Evolutionary conservation across 108 stramenopile genomes (phyloP), one percentile per base, ranked within the genome.

Genomic region (Fistulifera solaris): DNA sequence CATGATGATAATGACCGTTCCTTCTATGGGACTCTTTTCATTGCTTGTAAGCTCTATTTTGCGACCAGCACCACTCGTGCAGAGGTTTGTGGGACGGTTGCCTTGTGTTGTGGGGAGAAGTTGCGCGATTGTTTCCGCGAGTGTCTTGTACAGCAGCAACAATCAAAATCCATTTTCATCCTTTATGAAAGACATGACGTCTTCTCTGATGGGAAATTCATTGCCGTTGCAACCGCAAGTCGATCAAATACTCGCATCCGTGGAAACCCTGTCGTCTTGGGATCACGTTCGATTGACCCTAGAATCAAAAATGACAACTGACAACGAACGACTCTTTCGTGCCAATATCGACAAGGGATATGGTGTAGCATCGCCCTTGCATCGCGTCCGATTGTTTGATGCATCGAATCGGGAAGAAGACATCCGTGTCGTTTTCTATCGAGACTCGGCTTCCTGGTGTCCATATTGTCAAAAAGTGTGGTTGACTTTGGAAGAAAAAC

Each of bases 401-500:
- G 83, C 80, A 59, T 52, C 58, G 43, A 85, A 85, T 44, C 64
- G 65, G 8, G 81, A 87, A 55, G 63, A 80, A 17, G 85, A 89
- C 60, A 71, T 89, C n/a, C 78, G 83, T 14, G 89, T 94, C 6
- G 81, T 75, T 0, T 77, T 94, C 40, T 94, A 80, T 56, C 62
- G 92, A 89, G 54, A 55, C 54, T 3, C 19, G 10, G 54, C 54
- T 16, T 21, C 19, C 8, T 55, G 54, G 54, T 38, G 87, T 48
- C 93, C 93, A 15, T 94, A 94, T 63, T 95, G 94, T 49, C 83
- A 93, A 44, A 94, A 94, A 58, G 89, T 83, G 13, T 88, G 86
- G 86, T 59, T 80, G 57, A 66, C 71, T 2, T 54, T 87, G 22
- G 95, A 96, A 57, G 73, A 85, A 51, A 93, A 93, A 51, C 62